Conservation (phyloP, 2,329 filamentous ascomycete species). For the Sodiomyces alkalinus region DNA sequence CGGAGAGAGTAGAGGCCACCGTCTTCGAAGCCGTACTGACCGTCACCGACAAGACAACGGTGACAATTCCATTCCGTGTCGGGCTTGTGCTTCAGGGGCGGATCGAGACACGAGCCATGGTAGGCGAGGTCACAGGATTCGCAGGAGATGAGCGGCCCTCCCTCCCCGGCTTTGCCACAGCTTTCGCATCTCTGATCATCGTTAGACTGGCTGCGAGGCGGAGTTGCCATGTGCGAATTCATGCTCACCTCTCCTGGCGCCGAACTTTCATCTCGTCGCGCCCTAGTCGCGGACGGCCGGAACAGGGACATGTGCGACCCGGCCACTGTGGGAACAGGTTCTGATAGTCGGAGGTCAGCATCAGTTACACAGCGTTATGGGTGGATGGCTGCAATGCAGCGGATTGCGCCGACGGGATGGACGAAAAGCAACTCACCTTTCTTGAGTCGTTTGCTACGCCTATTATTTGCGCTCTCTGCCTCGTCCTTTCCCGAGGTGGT, state of each 20-base stretch:
- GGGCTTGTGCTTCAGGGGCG: slow-evolving; percentile 60
- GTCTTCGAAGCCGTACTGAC: slow-evolving; percentile 95
- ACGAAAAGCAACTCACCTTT: slow-evolving; percentile 33
- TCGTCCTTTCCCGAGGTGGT: slow-evolving; percentile 37
- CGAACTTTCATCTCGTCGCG: slow-evolving; percentile 37
- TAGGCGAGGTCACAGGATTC: slow-evolving; percentile 85
- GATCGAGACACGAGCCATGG: slow-evolving; percentile 80
- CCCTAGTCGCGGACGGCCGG: slow-evolving; percentile 60
- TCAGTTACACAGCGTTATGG: slow-evolving; percentile 15
- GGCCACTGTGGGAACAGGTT: slow-evolving; percentile 67
- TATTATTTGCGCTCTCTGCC: slow-evolving; percentile 44
- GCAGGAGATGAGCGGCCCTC: slow-evolving; percentile 58
- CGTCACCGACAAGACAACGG: slow-evolving; percentile 85
- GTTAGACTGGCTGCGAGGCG: slow-evolving; percentile 5
- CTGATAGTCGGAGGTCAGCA: too few species aligned
- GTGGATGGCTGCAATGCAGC: background rate
- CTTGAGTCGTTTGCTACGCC: slow-evolving; percentile 84
- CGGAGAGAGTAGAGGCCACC: slow-evolving; percentile 89
- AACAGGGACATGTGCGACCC: slow-evolving; percentile 95
- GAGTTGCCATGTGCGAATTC: slow-evolving; percentile 5
- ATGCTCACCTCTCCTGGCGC: slow-evolving; percentile 31
- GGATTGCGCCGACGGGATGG: background rate
- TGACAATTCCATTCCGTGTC: slow-evolving; percentile 93
- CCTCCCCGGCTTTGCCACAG: slow-evolving; percentile 67
- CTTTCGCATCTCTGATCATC: slow-evolving; percentile 70